Base-by-base conservation (phyloP, 1,284 basidiomycete genomes). In the Flammula alnicola region DNA sequence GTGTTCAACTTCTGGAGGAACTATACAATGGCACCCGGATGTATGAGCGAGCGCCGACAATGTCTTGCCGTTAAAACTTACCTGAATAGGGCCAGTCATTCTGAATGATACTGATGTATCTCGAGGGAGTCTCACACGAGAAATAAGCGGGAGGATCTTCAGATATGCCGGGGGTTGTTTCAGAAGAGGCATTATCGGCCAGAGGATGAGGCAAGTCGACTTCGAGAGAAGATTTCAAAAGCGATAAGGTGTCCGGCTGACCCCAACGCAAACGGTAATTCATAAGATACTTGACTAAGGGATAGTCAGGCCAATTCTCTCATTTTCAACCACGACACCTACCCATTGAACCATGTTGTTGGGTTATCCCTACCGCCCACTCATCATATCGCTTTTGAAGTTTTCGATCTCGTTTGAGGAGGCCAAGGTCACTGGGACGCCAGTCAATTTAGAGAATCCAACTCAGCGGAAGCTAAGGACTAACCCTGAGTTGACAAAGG, bases 21-120 rank as follows among this genome's bases (percentile, higher is more conserved):
- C 88, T 88, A 55, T 11, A 19, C 22, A 35, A 40, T 20, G 32
- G 23, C n/a, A 32, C 12, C 5, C 12, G 30, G 30, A 32, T 12
- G 16, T 32, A 9, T 32, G 12, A 32, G 35, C 37, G 26, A 12
- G 38, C 9, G 14, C 14, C 4, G 44, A 25, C n/a, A n/a, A 25
- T 10, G 25, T 33, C 10, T 27, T 35, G n/a, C n/a, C 14, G 10
- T 41, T 40, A 12, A 32, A 17, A 47, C 57, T 41, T 58, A 87
- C 87, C 82, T 20, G 87, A 90, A 65, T 92, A 92, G 0, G 89
- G 89, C 89, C 89, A 92, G 62, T 91, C 88, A 59, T 92, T 92
- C 61, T 76, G 83, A 44, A 87, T 86, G 54, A 92, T 83, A 60
- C 83, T 88, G 56, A 90, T 73, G 44, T 81, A 72, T 30, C 80